Conservation (phyloP, 202 grass and related monocot species). For the Musa balbisiana region DNA sequence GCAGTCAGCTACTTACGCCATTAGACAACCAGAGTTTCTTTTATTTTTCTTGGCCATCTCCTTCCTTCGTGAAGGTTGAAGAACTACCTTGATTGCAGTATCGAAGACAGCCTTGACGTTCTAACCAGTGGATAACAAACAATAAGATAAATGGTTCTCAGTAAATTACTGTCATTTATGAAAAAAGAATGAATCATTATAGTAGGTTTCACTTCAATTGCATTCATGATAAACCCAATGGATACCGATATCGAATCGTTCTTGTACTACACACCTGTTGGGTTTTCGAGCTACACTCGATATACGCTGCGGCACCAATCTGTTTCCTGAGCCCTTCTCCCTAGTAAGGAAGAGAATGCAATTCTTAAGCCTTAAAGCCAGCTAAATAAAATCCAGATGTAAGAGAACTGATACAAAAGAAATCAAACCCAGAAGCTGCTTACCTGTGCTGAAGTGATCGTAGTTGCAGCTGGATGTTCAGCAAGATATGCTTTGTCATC, state of each 20-base stretch:
- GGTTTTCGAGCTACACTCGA: slow-evolving; percentile 69
- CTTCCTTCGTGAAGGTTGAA: slow-evolving; percentile 35
- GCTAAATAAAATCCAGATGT: not conserved
- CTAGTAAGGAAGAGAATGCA: slow-evolving; percentile 10
- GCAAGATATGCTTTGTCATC: slow-evolving; percentile 76
- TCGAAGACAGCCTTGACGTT: slow-evolving; percentile 76
- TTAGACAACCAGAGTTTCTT: slow-evolving; percentile 5
- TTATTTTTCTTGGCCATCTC: not conserved
- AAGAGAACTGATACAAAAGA: not conserved
- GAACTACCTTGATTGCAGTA: slow-evolving; percentile 77
- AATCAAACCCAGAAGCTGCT: not conserved
- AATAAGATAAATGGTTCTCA: no score
- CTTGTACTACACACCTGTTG: slow-evolving; percentile 42
- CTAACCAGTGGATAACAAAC: slow-evolving; percentile 22
- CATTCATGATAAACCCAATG: no score
- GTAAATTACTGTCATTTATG: no score
- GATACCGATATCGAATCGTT: not conserved
- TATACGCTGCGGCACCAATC: slow-evolving; percentile 62
- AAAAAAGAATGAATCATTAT: not conserved
- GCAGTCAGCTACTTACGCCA: not conserved
- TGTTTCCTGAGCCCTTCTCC: slow-evolving; percentile 68
- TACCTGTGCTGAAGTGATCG: slow-evolving; percentile 68
- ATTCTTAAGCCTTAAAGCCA: no score
- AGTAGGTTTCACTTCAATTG: not conserved
- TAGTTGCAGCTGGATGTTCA: slow-evolving; percentile 52